These are phyloP conservation scores for Kalaharituber pfeilii DNA, from an alignment of 2,329 filamentous ascomycete species.

Conservation along the genomic window DNA sequence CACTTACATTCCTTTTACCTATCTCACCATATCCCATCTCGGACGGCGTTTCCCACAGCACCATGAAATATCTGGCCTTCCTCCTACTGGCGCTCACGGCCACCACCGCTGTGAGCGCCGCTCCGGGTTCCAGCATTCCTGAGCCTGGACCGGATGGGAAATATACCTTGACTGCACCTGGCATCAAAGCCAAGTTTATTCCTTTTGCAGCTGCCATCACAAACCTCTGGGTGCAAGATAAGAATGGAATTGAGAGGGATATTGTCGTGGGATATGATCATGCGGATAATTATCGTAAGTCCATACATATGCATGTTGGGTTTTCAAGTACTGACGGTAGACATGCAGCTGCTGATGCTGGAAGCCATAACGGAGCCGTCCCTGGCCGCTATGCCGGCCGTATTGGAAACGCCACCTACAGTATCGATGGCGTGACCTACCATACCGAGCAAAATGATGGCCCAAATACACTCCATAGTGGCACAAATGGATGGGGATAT, in stretches of 20 bases:
- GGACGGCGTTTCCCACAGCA: too few relatives aligned
- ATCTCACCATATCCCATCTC: too few relatives aligned
- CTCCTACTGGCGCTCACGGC: too few relatives aligned
- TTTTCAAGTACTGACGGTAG: background rate
- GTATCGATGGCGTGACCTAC: constrained; percentile 45
- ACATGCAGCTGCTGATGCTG: constrained; percentile 26
- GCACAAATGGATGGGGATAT: constrained; percentile 56
- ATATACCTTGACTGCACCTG: constrained; percentile 15
- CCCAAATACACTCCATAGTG: constrained; percentile 49
- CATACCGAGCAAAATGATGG: constrained; percentile 44
- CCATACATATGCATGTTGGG: background rate
- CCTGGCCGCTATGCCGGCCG: constrained; percentile 66
- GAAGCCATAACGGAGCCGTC: constrained; percentile 55
- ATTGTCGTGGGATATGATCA: constrained; percentile 62
- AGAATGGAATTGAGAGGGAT: constrained; percentile 49
- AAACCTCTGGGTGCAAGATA: constrained; percentile 53
- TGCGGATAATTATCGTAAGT: constrained; percentile 45
- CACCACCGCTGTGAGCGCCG: background rate
- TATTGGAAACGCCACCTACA: constrained; percentile 59
- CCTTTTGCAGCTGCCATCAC: constrained; percentile 57
- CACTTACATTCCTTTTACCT: too few relatives aligned
- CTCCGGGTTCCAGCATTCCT: background rate
- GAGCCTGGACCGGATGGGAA: constrained; percentile 12
- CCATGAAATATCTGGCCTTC: too few relatives aligned
- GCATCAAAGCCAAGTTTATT: constrained; percentile 33